A percentile compares a stretch with the other conserved stretches of the same genome.
Conservation (phyloP, 164 flowering plant genomes). For the Cinnamomum chago region DNA sequence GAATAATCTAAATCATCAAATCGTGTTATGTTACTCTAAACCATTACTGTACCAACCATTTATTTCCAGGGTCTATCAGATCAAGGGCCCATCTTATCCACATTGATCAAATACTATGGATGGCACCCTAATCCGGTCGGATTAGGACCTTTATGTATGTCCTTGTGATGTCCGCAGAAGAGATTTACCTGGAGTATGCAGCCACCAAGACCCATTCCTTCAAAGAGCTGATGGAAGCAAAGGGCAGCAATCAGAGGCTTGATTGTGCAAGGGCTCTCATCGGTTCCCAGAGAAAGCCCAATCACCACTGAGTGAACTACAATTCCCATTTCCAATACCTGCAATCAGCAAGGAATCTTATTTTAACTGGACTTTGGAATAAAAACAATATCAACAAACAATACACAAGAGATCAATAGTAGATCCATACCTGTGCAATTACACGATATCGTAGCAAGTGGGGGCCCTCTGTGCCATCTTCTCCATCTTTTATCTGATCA, state of each 20-base stretch:
- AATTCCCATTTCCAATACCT: conserved; percentile 18
- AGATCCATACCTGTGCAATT: conserved; percentile 10
- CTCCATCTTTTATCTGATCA: background rate
- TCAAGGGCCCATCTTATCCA: too few species aligned
- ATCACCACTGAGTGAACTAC: conserved; percentile 35
- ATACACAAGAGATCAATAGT: background rate
- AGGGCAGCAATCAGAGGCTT: conserved; percentile 33
- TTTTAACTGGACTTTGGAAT: background rate
- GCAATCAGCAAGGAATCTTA: background rate
- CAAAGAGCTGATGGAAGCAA: conserved; percentile 38
- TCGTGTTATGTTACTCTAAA: too few species aligned
- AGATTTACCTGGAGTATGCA: conserved; percentile 26
- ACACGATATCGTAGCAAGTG: conserved; percentile 13
- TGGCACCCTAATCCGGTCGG: too few species aligned
- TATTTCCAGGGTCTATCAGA: too few species aligned
- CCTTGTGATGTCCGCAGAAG: too few species aligned
- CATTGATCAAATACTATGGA: too few species aligned
- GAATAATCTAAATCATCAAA: too few species aligned
- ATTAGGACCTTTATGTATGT: too few species aligned
- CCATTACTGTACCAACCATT: too few species aligned
- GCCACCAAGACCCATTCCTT: conserved; percentile 42
- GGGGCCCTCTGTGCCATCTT: background rate
- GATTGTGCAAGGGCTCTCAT: conserved; percentile 29
- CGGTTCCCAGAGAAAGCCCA: conserved; percentile 30
- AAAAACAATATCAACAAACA: background rate